Evolutionary conservation across 305 asterid species (phyloP), one percentile per base, ranked within the genome.

Genomic region (Petunia hybrid): DNA sequence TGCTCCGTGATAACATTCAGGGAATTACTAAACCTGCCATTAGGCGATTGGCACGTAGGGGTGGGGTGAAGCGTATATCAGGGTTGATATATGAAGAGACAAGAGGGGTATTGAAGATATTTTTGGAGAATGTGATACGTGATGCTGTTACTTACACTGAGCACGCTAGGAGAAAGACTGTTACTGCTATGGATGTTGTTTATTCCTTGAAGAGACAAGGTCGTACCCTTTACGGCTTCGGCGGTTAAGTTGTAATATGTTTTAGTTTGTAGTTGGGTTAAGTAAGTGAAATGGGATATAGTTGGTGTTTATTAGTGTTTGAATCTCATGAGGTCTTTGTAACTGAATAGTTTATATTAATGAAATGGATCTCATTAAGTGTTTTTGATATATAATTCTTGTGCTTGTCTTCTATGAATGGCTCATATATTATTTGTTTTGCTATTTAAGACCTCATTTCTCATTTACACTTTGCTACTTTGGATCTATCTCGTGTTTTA

Each of bases 71-170:
- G 82, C 67, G 85, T 8, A 83, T 83, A 22, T 60, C 76, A 2
- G 80, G 85, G 2, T 46, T 83, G 40, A 83, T 83, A 43, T 83
- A 79, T 16, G 80, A 83, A 43, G 85, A 83, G 31, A 82, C 85
- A 0, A 56, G 85, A 45, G 85, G 82, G 0, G 85, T 82, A 0
- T 35, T 82, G 22, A 82, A 82, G 77, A 81, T 81, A 14, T 81
- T 81, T 22, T 43, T 81, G 4, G 81, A 81, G 2, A 81, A 81
- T 41, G 84, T 81, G 46, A 81, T 81, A 1, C 75, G 84, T 31
- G 77, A 81, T 8, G 84, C 84, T n/a, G 81, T 81, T 2, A 81
- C 84, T n/a, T 81, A 81, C 74, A 80, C 81, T 3, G 84, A 81
- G 78, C 84, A 81, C 6, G 84, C 84, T 1, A 53, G 81, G 51